Evolutionary conservation across 192 early-diverging fungal species (phyloP), one percentile per base, ranked within the genome.

Genomic region (Jimgerdemannia lactiflua): DNA sequence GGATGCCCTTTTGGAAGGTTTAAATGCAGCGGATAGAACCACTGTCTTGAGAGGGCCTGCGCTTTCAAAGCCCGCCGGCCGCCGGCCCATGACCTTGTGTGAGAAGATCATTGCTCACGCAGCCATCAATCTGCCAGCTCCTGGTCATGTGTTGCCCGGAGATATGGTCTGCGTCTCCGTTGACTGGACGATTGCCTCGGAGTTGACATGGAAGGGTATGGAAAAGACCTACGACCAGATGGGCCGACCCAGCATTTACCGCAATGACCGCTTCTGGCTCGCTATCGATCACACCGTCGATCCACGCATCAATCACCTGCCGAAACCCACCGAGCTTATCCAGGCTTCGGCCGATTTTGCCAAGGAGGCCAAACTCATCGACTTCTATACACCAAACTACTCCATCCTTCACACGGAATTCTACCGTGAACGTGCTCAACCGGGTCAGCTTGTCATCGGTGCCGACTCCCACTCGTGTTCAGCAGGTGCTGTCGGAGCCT

Each of bases 141-240:
- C 49, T 59, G 49, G 49, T 59, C 49, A 59, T 59, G 88, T 94
- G 70, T 87, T 80, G 77, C 93, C 93, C 14, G 93, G 93, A 67
- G 90, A 94, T 77, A 92, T 94, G 90, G 85, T 94, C 39, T 94
- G 93, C 74, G 93, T 94, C 39, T 83, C 86, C 6, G 93, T 94
- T 7, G 93, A 94, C 82, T 94, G 93, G 93, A 94, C 93, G 29
- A 85, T 94, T 74, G 93, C 92, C 4, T 92, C 91, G 9, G 93
- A 94, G 76, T 85, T 91, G 75, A 92, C 92, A n/a, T 94, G 93
- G 93, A 90, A 91, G 79, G 92, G 93, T 67, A 94, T 94, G 93
- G 88, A 94, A 84, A 93, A 94, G 88, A 93, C 91, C 17, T 94
- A 92, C 84, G 88, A 92, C 67, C 82, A 85, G 59, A 89, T 94